Percentiles rank a stretch among this genome's conserved stretches.
phyloP scores from a whole-genome alignment of 441 rosid genomes.

The Biscutella laevigata region DNA sequence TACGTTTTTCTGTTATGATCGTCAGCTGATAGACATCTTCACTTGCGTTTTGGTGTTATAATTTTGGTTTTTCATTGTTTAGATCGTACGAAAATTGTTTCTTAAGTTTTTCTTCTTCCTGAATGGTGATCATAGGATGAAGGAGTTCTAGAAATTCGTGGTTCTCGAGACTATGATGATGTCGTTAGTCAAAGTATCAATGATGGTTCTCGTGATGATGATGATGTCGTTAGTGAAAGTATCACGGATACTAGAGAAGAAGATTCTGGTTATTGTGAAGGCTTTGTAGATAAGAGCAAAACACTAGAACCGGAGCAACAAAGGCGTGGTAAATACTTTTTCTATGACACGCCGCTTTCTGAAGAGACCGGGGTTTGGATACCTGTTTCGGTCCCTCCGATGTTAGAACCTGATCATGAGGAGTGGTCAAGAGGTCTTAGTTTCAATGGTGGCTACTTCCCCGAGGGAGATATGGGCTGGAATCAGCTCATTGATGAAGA shows the following conservation, averaged over 20 bases:
- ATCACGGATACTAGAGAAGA: constrained; percentile 6
- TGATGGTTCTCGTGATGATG: constrained; percentile 5
- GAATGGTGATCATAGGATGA: constrained; percentile 25
- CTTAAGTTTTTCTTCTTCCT: not conserved
- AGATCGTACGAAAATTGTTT: not conserved
- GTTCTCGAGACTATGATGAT: no score
- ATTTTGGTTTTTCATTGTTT: not conserved
- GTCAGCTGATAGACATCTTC: constrained; percentile 1
- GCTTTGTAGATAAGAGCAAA: constrained; percentile 11
- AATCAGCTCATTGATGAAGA: constrained; percentile 44
- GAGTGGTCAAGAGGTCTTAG: constrained; percentile 60
- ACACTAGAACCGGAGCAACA: constrained; percentile 15
- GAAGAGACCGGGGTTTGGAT: constrained; percentile 94
- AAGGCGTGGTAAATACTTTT: constrained; percentile 62
- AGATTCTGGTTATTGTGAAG: constrained; percentile 12
- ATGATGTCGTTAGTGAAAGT: not conserved
- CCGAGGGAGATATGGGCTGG: constrained; percentile 90
- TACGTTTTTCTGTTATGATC: no score
- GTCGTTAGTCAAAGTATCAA: no score
- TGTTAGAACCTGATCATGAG: constrained; percentile 57
- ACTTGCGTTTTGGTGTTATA: not conserved
- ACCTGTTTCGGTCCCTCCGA: constrained; percentile 94
- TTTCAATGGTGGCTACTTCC: constrained; percentile 69
- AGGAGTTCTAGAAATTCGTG: not conserved
- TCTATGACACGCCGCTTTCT: constrained; percentile 60